Evolutionary conservation across 2,329 filamentous ascomycete genomes (phyloP), one percentile per base, ranked within the genome.

Genomic region (Ophiosphaerella korrae): DNA sequence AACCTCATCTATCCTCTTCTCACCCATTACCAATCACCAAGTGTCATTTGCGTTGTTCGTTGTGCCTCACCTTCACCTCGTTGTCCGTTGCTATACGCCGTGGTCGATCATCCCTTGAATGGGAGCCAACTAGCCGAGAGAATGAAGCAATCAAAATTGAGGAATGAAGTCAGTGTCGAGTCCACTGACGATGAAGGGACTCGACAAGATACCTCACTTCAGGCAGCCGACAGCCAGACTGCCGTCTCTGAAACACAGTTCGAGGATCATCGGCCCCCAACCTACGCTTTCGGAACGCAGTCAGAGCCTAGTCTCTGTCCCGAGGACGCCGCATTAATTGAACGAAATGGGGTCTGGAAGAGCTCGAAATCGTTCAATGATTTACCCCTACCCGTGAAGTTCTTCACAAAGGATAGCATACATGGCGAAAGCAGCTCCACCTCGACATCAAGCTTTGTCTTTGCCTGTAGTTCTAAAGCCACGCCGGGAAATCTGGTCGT

Each of bases 241-340:
- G 23, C 50, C 3, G 40, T 63, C n/a, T 51, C 52, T 5, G 61
- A 67, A 31, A 67, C 62, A 7, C 67, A 68, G 34, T 34, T 49
- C 8, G 54, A 51, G n/a, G 18, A 47, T 9, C 32, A 37, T 12
- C 29, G 24, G 29, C 34, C 51, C 8, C 33, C 16, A 16, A 13
- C 24, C 21, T 40, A 50, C 1, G 6, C 8, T 1, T 23, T 26
- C 14, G 11, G 8, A 4, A 8, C 8, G 26, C 26, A 29, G 26
- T 29, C 26, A 9, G 26, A 29, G 26, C 3, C 26, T 8, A 6
- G 26, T 29, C 34, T 50, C 11, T 58, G 52, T 39, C 52, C 54
- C 3, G 37, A 40, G 2, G 35, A 38, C 14, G 35, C 18, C 5
- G 54, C 42, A 3, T 2, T 53, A 5, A 23, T 60, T 9, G 31